These are phyloP conservation scores for Erucastrum elatum DNA, from an alignment of 345 rosid genomes.

Conservation along the genomic window DNA sequence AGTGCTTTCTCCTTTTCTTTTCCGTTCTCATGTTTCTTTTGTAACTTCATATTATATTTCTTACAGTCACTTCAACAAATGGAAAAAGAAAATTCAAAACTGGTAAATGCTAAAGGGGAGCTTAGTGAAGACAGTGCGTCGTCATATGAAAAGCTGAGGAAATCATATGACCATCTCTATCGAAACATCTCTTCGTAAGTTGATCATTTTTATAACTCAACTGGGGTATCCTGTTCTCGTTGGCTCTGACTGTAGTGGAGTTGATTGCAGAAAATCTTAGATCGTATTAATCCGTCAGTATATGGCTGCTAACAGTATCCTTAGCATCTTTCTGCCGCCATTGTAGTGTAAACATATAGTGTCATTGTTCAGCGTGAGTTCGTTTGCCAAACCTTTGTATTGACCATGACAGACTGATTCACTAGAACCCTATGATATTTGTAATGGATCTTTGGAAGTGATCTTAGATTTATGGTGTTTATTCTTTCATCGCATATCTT, in stretches of 20 bases:
- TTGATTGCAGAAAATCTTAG: conserved; percentile 12
- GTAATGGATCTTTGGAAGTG: conserved; percentile 2
- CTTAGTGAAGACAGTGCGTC: conserved; percentile 86
- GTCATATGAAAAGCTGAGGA: conserved; percentile 91
- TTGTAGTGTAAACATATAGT: neutral
- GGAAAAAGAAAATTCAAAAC: conserved; percentile 95
- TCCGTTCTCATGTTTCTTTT: conserved; percentile 8
- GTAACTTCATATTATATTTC: neutral
- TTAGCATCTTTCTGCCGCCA: neutral
- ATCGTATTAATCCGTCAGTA: conserved; percentile 1
- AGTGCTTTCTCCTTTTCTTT: conserved; percentile 18
- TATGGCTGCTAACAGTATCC: conserved; percentile 9
- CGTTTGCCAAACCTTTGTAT: neutral
- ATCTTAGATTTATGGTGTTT: conserved; percentile 5
- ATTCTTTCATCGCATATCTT: neutral
- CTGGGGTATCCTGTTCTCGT: conserved; percentile 16
- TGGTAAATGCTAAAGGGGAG: conserved; percentile 94
- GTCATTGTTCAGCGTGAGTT: conserved; percentile 11
- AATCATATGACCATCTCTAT: conserved; percentile 89
- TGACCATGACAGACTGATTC: conserved; percentile 9
- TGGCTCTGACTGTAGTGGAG: conserved; percentile 16
- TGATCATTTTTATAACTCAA: conserved; percentile 27
- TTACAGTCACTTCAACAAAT: conserved; percentile 77
- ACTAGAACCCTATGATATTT: neutral
- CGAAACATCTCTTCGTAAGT: conserved; percentile 93